These are phyloP conservation scores for Boechera divaricarpa DNA, from an alignment of 345 rosid species.

Conservation along the genomic window DNA sequence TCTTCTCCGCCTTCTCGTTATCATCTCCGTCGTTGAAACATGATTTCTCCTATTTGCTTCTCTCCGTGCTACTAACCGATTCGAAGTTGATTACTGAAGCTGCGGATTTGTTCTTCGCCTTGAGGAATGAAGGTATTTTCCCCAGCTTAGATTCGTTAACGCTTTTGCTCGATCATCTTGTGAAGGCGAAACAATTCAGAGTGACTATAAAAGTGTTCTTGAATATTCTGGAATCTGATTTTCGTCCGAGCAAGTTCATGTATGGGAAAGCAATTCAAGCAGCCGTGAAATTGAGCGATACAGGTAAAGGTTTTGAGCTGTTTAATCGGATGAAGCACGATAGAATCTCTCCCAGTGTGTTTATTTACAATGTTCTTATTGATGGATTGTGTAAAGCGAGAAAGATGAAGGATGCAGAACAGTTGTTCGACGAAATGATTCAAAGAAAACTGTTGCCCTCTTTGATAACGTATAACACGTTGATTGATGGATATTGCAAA, in stretches of 20 bases:
- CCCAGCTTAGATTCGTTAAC: conserved; percentile 56
- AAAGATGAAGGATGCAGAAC: conserved; percentile 65
- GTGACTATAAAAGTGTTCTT: conserved; percentile 55
- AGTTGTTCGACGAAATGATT: conserved; percentile 72
- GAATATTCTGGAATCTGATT: conserved; percentile 55
- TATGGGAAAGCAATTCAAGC: conserved; percentile 78
- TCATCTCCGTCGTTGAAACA: conserved; percentile 53
- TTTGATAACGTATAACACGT: conserved; percentile 65
- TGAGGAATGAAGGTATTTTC: conserved; percentile 56
- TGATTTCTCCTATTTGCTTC: conserved; percentile 52
- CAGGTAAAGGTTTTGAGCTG: conserved; percentile 58
- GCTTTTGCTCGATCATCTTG: conserved; percentile 53
- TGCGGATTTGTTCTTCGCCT: conserved; percentile 46
- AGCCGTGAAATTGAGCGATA: conserved; percentile 65
- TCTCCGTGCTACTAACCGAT: conserved; percentile 52
- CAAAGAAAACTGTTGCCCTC: conserved; percentile 48
- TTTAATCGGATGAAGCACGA: conserved; percentile 61
- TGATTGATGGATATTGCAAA: conserved; percentile 79
- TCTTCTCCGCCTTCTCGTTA: conserved; percentile 56
- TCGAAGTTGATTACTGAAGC: conserved; percentile 60
- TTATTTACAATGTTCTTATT: conserved; percentile 69
- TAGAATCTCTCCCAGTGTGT: conserved; percentile 54
- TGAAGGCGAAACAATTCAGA: conserved; percentile 48
- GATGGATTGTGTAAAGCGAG: conserved; percentile 61
- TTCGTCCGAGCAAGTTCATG: conserved; percentile 60